These are phyloP conservation scores for Dothiorella sarmentorum DNA, from an alignment of 2,329 filamentous ascomycete genomes.

Conservation along the genomic window DNA sequence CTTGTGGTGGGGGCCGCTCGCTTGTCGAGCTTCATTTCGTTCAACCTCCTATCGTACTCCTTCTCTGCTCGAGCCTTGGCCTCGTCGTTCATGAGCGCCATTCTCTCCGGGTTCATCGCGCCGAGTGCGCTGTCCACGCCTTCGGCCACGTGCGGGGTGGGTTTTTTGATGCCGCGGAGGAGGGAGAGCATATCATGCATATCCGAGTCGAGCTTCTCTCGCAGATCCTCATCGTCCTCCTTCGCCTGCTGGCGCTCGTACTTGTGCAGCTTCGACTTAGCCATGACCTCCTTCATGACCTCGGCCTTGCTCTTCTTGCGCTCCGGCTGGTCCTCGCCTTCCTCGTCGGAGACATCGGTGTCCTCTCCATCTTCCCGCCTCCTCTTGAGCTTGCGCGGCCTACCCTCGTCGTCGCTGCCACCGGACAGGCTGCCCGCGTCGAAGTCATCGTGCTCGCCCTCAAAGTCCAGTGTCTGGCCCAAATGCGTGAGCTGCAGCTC, in stretches of 20 bases:
- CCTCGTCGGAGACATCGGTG: slow-evolving; percentile 42
- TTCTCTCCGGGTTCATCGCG: slow-evolving; percentile 58
- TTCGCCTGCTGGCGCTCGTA: slow-evolving; percentile 89
- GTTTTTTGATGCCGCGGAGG: slow-evolving; percentile 57
- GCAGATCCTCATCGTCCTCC: slow-evolving; percentile 86
- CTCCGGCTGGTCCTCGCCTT: slow-evolving; percentile 61
- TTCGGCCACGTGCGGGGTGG: slow-evolving; percentile 40
- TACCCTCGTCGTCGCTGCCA: slow-evolving; percentile 39
- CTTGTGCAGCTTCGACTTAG: slow-evolving; percentile 94
- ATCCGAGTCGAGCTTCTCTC: slow-evolving; percentile 79
- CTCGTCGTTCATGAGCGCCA: slow-evolving; percentile 60
- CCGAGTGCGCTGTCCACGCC: slow-evolving; percentile 33
- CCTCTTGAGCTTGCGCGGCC: slow-evolving; percentile 41
- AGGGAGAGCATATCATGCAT: slow-evolving; percentile 72
- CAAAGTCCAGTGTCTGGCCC: slow-evolving; percentile 69
- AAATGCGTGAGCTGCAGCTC: slow-evolving; percentile 73
- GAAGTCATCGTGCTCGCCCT: slow-evolving; percentile 68
- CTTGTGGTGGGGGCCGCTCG: slow-evolving; percentile 81
- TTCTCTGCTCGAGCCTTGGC: slow-evolving; percentile 65
- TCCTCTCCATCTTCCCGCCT: slow-evolving; percentile 47
- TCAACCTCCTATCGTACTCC: slow-evolving; percentile 81
- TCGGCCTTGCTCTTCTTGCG: slow-evolving; percentile 94
- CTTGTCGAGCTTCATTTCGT: slow-evolving; percentile 78
- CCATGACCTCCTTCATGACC: slow-evolving; percentile 96
- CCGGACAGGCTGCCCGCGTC: slow-evolving; percentile 68